Base-by-base conservation (phyloP, 306 rosid genomes). In the Ormosia semicastrata region DNA sequence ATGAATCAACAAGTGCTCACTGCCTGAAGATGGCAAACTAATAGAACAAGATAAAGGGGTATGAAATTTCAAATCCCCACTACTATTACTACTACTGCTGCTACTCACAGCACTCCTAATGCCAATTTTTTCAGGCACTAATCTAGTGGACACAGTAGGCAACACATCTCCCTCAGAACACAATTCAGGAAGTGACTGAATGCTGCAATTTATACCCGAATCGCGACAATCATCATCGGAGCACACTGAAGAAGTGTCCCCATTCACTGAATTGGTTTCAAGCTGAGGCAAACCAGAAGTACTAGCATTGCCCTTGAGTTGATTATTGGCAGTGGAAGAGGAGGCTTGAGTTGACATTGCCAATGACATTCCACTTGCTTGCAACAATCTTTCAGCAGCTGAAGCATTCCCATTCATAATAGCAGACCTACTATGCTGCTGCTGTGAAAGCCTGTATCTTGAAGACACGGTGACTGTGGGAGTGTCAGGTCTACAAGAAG, bases 341-440 rank as follows among this genome's bases (percentile, higher is more conserved):
- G 81, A 63, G 66, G 84, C 13, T 50, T 76, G 85, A 79, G 77
- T 15, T 3, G 81, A 1, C 77, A 73, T 24, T 24, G 24, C 24
- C 34, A 73, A 47, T 37, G 90, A 87, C 86, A 87, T 74, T 5
- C 89, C 92, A 66, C 87, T 90, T 0, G 92, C 86, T 54, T 90
- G 92, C 75, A 94, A 66, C 49, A 90, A 88, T 83, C 89, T 93
- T 4, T 90, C 34, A 24, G 97, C 97, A 32, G 93, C 89, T 0
- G 97, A 76, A 70, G 88, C 40, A 57, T 76, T 85, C 24, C 63
- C 56, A 32, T 77, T 85, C 52, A 29, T 43, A 46, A 52, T 83
- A 79, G 72, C 47, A 44, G 86, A 60, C 37, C 88, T 56, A 39
- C 50, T 18, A 1, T 56, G 67, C 8, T 85, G 92, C 32, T 87